Percentiles rank a stretch among this genome's conserved stretches.
Evolutionary conservation across 768 basidiomycete genomes (phyloP).

Genomic region (Phaeotremella skinneri): DNA sequence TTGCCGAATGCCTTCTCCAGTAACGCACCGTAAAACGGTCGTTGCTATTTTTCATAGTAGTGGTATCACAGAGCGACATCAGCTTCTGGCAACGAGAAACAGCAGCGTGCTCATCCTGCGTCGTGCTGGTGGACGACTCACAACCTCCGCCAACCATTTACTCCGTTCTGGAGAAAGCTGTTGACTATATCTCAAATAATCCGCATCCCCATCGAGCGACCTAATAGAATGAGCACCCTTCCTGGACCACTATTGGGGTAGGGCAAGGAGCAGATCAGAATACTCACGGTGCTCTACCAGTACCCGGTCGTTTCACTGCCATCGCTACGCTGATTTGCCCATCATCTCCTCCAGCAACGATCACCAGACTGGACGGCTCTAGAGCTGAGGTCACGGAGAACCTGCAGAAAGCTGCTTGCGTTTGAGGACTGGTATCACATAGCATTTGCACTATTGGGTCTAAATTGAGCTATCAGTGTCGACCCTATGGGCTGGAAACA

Average conservation of each 20-base stretch:
- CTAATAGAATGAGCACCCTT: no score
- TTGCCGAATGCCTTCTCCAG: neutral
- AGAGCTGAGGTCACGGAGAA: neutral
- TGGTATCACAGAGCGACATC: no score
- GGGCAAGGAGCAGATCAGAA: no score
- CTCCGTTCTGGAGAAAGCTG: neutral
- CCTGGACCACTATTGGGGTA: no score
- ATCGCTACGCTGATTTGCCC: neutral
- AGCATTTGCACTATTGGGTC: neutral
- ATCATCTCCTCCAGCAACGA: neutral
- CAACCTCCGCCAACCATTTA: neutral
- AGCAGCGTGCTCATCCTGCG: no score
- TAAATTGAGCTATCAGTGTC: neutral
- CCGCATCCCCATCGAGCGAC: neutral
- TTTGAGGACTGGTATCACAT: neutral
- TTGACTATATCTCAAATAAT: neutral
- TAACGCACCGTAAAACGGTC: neutral
- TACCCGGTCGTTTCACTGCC: neutral
- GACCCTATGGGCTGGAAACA: no score
- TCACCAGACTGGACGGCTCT: neutral
- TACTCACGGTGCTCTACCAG: neutral
- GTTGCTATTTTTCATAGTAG: neutral
- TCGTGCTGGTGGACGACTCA: no score
- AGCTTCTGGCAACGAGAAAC: no score
- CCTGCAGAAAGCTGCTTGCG: neutral